Percentiles rank a stretch among this genome's conserved stretches.
Evolutionary conservation across 75 land plant genomes (phyloP).

Genomic region (Cunninghamia lanceolata): DNA sequence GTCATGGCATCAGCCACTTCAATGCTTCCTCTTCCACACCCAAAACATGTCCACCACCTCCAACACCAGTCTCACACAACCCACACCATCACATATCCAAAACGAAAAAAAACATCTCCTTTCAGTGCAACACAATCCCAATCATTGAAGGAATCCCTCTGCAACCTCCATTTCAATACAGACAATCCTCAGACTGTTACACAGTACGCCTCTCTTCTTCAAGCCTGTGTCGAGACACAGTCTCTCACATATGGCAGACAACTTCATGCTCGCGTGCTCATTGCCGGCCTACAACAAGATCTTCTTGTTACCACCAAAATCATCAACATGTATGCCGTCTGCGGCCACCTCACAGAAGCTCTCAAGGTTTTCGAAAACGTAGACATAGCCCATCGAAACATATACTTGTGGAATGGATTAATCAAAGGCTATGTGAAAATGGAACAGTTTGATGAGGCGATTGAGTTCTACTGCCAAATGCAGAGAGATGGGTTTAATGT

Average conservation of each 20-base stretch:
- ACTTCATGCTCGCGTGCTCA: conserved; percentile 43
- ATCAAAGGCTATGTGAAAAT: conserved; percentile 42
- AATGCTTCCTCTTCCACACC: not conserved
- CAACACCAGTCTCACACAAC: not conserved
- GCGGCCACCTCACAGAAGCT: conserved; percentile 29
- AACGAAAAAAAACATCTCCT: not conserved
- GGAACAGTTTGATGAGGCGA: conserved; percentile 48
- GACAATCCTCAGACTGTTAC: not conserved
- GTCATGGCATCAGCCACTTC: not conserved
- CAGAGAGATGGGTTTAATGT: not conserved
- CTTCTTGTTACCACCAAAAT: conserved; percentile 45
- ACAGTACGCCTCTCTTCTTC: conserved; percentile 46
- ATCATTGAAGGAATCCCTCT: not conserved
- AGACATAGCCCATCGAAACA: conserved; percentile 34
- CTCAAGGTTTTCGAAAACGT: conserved; percentile 50
- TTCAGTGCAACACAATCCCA: not conserved
- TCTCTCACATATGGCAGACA: conserved; percentile 34
- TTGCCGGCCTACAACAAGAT: conserved; percentile 31
- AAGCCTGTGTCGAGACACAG: conserved; percentile 28
- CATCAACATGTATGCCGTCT: conserved; percentile 52
- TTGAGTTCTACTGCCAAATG: conserved; percentile 20
- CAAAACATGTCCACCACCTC: not conserved
- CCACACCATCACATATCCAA: not conserved
- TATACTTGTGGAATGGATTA: conserved; percentile 55
- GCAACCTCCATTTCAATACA: not conserved